These are phyloP conservation scores for Dothidotthia symphoricarpi DNA, from an alignment of 2,329 filamentous ascomycete genomes.

Conservation along the genomic window DNA sequence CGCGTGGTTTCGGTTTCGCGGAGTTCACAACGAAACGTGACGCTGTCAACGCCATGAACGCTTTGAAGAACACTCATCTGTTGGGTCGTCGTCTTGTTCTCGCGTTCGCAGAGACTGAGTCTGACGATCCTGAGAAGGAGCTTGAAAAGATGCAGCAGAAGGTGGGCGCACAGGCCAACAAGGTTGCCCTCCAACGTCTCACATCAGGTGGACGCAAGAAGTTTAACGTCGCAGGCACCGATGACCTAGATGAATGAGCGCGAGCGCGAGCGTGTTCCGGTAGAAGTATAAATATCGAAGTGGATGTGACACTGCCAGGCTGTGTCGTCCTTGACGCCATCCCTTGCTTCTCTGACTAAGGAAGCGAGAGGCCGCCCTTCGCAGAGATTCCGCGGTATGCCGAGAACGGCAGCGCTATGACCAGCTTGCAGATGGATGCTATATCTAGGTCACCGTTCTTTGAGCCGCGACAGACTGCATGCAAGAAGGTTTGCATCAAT, in stretches of 20 bases:
- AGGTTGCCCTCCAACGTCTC: slow-evolving; percentile 84
- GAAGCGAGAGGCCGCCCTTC: slow-evolving; percentile 31
- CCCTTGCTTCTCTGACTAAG: slow-evolving; percentile 39
- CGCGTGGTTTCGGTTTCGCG: slow-evolving; percentile 94
- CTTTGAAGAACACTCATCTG: slow-evolving; percentile 88
- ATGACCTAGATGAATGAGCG: slow-evolving; percentile 52
- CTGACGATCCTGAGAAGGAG: slow-evolving; percentile 89
- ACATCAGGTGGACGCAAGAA: slow-evolving; percentile 80
- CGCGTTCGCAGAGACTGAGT: slow-evolving; percentile 85
- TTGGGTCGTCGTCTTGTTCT: slow-evolving; percentile 85
- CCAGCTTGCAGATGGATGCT: slow-evolving; percentile 29
- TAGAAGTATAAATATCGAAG: slow-evolving; percentile 24
- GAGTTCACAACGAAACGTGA: slow-evolving; percentile 91
- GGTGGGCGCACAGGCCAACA: slow-evolving; percentile 84
- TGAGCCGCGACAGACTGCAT: slow-evolving; percentile 28
- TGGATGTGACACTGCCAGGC: slow-evolving; percentile 30
- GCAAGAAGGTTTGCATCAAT: slow-evolving; percentile 33
- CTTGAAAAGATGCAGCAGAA: slow-evolving; percentile 97
- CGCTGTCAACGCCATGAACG: slow-evolving; percentile 85
- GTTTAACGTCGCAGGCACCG: slow-evolving; percentile 75
- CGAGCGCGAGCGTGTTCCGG: slow-evolving; percentile 34
- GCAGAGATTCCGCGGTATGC: slow-evolving; percentile 23
- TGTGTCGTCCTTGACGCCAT: slow-evolving; percentile 24
- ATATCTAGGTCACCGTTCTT: slow-evolving; percentile 32
- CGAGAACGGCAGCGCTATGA: slow-evolving; percentile 33